Percentiles rank a stretch among this genome's conserved stretches.
Evolutionary conservation across 2,329 filamentous ascomycete species (phyloP).

Genomic region (Aureobasidium lini): DNA sequence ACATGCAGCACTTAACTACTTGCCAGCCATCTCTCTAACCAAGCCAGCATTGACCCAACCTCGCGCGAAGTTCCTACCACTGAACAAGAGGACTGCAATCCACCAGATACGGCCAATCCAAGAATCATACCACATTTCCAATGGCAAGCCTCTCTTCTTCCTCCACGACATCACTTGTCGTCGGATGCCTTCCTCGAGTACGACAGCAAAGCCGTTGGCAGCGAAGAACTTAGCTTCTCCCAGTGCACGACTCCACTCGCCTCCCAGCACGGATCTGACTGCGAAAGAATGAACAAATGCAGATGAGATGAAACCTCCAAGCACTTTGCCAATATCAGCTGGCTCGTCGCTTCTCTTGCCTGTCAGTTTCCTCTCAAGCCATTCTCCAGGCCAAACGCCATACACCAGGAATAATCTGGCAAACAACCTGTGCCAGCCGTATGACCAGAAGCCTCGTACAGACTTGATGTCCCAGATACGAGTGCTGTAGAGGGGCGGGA

Average conservation of each 20-base stretch:
- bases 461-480: constrained; percentile 34
- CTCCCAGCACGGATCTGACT: constrained; percentile 34
- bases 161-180: constrained; percentile 18
- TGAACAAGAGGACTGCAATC: constrained; percentile 32
- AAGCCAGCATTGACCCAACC: constrained; percentile 37
- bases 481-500: constrained; percentile 38
- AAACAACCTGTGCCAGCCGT: constrained; percentile 40
- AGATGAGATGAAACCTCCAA: constrained; percentile 35
- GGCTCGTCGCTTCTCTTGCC: constrained; percentile 29
- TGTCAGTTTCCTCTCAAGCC: constrained; percentile 33
- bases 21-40: constrained; percentile 32
- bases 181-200: constrained; percentile 23
- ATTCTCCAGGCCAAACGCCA: constrained; percentile 40
- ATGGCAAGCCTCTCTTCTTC: constrained; percentile 16
- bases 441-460: constrained; percentile 37
- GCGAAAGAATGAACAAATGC: constrained; percentile 37
- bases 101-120: constrained; percentile 35
- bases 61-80: constrained; percentile 35
- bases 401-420: constrained; percentile 39
- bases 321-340: constrained; percentile 37
- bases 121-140: constrained; percentile 25
- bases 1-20: constrained; percentile 11
- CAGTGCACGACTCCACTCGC: constrained; percentile 26
- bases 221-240: constrained; percentile 28
- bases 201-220: constrained; percentile 24